Conservation (phyloP, 2,329 filamentous ascomycete genomes). For the Triangularia verruculosa region DNA sequence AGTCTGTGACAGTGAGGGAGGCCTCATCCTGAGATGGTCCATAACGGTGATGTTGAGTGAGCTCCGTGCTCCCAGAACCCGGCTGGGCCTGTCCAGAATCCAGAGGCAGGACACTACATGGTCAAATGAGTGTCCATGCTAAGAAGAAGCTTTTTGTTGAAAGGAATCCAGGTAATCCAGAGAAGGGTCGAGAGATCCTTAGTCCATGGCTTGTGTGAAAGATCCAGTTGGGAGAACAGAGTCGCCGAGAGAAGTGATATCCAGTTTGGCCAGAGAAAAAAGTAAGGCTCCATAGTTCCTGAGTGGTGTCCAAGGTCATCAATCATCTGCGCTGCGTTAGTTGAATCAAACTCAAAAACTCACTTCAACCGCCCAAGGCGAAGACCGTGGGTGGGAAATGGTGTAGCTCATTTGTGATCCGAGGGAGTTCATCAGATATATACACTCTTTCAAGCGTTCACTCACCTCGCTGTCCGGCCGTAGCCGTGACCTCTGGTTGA, state of each 20-base stretch:
- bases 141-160: not conserved
- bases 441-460: constrained; percentile 45
- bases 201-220: not conserved
- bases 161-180: not conserved
- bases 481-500: constrained; percentile 35
- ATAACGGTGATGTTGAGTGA: not conserved
- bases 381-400: constrained; percentile 13
- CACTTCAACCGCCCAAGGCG: constrained; percentile 11
- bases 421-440: constrained; percentile 45
- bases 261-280: not conserved
- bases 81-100: not conserved
- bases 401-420: constrained; percentile 33
- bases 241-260: not conserved
- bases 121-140: not conserved
- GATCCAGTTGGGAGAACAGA: not conserved
- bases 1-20: not conserved
- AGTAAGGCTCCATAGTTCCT: not conserved
- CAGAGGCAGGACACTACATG: not conserved
- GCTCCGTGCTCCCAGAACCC: not conserved
- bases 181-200: not conserved
- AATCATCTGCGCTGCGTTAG: constrained; percentile 24
- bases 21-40: not conserved
- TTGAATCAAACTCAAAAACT: constrained; percentile 15
- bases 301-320: not conserved
- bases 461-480: constrained; percentile 55